Evolutionary conservation across 331 rosid species (phyloP), one percentile per base, ranked within the genome.

Genomic region (Rhamnella rubrinervis): DNA sequence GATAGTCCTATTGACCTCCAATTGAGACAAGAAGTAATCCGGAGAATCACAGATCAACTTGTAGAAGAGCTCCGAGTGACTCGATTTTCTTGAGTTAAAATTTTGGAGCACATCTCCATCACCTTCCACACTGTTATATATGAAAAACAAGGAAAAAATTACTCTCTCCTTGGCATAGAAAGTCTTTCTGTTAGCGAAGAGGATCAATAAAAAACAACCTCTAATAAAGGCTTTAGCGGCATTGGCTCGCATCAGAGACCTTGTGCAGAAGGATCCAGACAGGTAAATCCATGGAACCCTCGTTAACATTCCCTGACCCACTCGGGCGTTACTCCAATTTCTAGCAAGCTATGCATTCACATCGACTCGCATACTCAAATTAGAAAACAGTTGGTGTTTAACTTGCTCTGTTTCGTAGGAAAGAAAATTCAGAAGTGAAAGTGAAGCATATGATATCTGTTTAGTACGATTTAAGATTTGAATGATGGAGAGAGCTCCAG

Each of bases 11-110:
- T 91, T 93, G 74, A 86, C 96, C 74, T 87, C 87, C 65, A 68
- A 73, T 66, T 89, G 96, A 75, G 97, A 89, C 20, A 92, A 77
- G 74, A 93, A 93, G 68, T 84, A 81, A 59, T 75, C 83, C 1
- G 91, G 85, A 8, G 91, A 89, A 86, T 84, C 76, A 62, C 96
- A 91, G 52, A 93, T 81, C 78, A 93, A 51, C 82, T 89, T 91
- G 84, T 93, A 93, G 78, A 69, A 93, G 40, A 93, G 92, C 85
- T 91, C 97, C 85, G 95, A 1, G 97, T 87, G 71, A 91, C 97
- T 57, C 85, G 84, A 83, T 89, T 91, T 35, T 78, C 96, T 75
- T 83, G 89, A 63, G 79, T 80, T 84, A 93, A 75, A 71, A 93
- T 78, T 77, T 82, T 81, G 74, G 81, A 84, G 85, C 92, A 88